Evolutionary conservation across 768 basidiomycete genomes (phyloP).

Genomic region (Ramaria sp.): DNA sequence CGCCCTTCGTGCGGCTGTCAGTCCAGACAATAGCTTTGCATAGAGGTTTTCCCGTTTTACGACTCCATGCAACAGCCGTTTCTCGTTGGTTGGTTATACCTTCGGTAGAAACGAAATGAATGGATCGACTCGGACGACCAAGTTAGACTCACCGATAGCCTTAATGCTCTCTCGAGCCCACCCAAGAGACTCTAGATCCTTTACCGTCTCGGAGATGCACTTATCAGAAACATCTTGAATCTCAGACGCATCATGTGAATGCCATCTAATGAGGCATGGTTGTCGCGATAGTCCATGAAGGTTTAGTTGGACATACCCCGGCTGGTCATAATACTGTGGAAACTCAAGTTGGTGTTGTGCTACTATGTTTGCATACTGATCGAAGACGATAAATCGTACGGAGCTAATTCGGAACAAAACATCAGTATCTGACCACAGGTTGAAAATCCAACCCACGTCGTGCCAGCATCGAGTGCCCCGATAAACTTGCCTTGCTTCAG

Average conservation of each 20-base stretch:
- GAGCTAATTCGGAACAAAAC: constrained; percentile 37
- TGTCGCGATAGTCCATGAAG: neutral
- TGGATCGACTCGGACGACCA: constrained; percentile 7
- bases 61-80: constrained; percentile 90
- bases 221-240: constrained; percentile 63
- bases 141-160: constrained; percentile 62
- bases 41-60: constrained; percentile 78
- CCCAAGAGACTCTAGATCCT: constrained; percentile 60
- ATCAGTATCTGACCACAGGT: neutral
- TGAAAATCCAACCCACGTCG: constrained; percentile 56
- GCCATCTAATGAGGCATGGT: constrained; percentile 52
- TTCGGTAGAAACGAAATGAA: constrained; percentile 16
- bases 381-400: constrained; percentile 85
- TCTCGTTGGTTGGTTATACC: constrained; percentile 98
- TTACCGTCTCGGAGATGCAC: constrained; percentile 66
- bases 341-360: constrained; percentile 89
- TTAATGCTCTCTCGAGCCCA: constrained; percentile 77
- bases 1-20: constrained; percentile 83
- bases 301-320: constrained; percentile 42
- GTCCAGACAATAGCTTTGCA: constrained; percentile 94
- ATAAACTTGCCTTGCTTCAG: constrained; percentile 68
- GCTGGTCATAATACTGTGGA: constrained; percentile 84
- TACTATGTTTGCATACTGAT: constrained; percentile 77
- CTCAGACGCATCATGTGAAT: constrained; percentile 85
- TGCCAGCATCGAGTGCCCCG: constrained; percentile 89